Conservation (phyloP, 1,284 basidiomycete species). For the Garcileccinum viscosum region DNA sequence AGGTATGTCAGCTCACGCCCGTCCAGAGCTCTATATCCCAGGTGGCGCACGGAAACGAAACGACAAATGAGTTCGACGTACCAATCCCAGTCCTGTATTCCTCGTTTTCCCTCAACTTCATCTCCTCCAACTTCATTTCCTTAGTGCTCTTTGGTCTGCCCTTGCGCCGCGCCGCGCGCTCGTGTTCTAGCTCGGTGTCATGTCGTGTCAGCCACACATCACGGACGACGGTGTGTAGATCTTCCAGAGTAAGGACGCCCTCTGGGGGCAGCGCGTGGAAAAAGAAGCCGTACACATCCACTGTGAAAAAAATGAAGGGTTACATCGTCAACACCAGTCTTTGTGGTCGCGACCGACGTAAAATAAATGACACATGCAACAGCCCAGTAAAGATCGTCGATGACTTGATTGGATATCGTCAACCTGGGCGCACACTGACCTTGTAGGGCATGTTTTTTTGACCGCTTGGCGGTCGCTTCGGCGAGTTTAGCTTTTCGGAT, state of each 20-base stretch:
- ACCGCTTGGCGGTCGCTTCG: constrained; percentile 60
- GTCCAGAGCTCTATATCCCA: background rate
- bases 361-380: background rate
- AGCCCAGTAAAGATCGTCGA: background rate
- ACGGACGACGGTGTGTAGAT: constrained; percentile 71
- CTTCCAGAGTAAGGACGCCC: constrained; percentile 67
- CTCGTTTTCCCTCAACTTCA: constrained; percentile 70
- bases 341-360: background rate
- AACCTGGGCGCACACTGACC: constrained; percentile 44
- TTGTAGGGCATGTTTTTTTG: constrained; percentile 59
- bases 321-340: constrained; percentile 4
- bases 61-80: constrained; percentile 44
- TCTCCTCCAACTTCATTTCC: constrained; percentile 76
- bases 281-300: constrained; percentile 82
- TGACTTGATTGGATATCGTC: background rate
- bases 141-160: constrained; percentile 80
- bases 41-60: background rate
- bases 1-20: background rate
- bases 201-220: constrained; percentile 80
- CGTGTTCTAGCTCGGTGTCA: constrained; percentile 71
- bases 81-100: constrained; percentile 86
- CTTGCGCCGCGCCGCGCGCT: constrained; percentile 68
- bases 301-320: constrained; percentile 43
- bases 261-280: constrained; percentile 74
- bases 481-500: constrained; percentile 76